Percentiles rank a stretch among this genome's conserved stretches.
phyloP scores from a whole-genome alignment of 1,139 yeast species.

The Diutina siamensis region DNA sequence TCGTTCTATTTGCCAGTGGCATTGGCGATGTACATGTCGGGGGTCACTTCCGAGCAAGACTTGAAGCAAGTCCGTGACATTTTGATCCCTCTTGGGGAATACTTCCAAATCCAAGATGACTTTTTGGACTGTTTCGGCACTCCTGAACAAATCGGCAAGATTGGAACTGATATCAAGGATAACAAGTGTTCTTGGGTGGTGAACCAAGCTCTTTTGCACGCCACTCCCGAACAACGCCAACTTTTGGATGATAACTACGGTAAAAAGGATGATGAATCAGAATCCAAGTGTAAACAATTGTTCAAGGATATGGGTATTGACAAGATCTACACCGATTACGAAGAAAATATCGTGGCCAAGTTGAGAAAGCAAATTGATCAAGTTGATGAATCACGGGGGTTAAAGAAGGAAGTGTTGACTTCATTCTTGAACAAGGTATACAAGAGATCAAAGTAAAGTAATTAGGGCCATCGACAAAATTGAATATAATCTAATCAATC shows the following conservation, averaged over 20 bases:
- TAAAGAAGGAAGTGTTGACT: constrained; percentile 69
- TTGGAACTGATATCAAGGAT: constrained; percentile 97
- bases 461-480: background rate
- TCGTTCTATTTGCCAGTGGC: constrained; percentile 97
- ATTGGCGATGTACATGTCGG: constrained; percentile 89
- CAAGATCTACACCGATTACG: constrained; percentile 64
- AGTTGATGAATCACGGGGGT: constrained; percentile 85
- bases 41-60: constrained; percentile 57
- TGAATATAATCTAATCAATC: background rate
- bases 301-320: constrained; percentile 68
- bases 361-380: constrained; percentile 52
- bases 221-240: constrained; percentile 69
- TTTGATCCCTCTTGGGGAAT: constrained; percentile 91
- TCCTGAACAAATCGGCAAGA: constrained; percentile 95
- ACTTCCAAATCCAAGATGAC: constrained; percentile 98
- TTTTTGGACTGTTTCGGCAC: constrained; percentile 95
- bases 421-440: constrained; percentile 83
- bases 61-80: constrained; percentile 82
- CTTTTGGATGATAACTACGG: constrained; percentile 86
- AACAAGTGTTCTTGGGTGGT: constrained; percentile 98
- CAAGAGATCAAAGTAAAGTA: constrained; percentile 69
- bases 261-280: constrained; percentile 59
- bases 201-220: constrained; percentile 80
- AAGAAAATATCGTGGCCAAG: constrained; percentile 61
- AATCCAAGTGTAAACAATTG: constrained; percentile 60